Percentiles rank a stretch among this genome's conserved stretches.
Conservation (phyloP, 768 basidiomycete genomes). For the Lentinula detonsa region DNA sequence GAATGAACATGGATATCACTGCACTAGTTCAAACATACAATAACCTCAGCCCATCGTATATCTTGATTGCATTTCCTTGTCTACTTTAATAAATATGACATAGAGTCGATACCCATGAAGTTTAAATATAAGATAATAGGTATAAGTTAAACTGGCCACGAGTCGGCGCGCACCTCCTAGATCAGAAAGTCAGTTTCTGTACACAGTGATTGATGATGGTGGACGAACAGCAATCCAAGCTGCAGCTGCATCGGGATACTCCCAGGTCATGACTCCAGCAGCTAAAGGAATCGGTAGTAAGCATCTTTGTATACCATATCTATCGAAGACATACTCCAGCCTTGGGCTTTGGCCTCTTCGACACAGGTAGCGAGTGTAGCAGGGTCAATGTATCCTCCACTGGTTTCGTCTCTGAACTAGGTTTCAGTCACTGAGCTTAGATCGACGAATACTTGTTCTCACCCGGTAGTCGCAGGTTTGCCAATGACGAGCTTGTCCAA, state of each 20-base stretch:
- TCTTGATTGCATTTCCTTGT: too few species aligned
- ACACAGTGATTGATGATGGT: slow-evolving; percentile 24
- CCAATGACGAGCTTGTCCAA: slow-evolving; percentile 70
- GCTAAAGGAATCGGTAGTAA: slow-evolving; percentile 10
- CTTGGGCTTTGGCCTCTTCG: slow-evolving; percentile 47
- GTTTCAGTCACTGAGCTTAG: not conserved
- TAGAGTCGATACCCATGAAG: too few species aligned
- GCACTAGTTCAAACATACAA: too few species aligned
- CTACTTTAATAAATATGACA: too few species aligned
- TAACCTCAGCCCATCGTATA: too few species aligned
- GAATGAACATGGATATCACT: too few species aligned
- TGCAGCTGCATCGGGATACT: slow-evolving; percentile 34
- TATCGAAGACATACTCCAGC: slow-evolving; percentile 47
- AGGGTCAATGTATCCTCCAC: slow-evolving; percentile 57
- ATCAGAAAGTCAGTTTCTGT: not conserved
- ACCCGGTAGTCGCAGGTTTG: slow-evolving; percentile 48
- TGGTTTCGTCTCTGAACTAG: slow-evolving; percentile 31
- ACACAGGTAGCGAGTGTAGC: slow-evolving; percentile 57
- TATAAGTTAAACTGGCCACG: slow-evolving; percentile 1
- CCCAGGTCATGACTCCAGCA: slow-evolving; percentile 27
- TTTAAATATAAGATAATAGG: not conserved
- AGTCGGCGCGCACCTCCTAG: not conserved
- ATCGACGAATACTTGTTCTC: not conserved
- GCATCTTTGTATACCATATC: not conserved
- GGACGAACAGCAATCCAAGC: slow-evolving; percentile 36